Percentiles rank a stretch among this genome's conserved stretches.
phyloP scores from a whole-genome alignment of 768 basidiomycete genomes.

The Panaeolus papilionaceus region DNA sequence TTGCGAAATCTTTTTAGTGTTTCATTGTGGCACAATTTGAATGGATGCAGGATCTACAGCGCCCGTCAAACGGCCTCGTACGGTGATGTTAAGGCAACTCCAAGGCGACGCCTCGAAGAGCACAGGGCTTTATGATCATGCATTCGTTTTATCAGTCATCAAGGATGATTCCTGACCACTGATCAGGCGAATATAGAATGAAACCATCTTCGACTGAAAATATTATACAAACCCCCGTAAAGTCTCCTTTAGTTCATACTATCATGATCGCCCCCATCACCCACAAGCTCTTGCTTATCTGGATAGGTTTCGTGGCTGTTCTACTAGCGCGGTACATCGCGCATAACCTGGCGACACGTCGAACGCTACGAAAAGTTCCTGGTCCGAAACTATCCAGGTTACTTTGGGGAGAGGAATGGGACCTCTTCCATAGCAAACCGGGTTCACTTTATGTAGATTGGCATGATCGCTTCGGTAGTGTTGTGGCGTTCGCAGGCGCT shows the following conservation, averaged over 20 bases:
- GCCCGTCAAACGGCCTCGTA: not conserved
- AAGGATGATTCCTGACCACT: not conserved
- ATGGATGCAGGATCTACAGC: not conserved
- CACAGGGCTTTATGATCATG: not conserved
- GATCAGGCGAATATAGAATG: constrained; percentile 4
- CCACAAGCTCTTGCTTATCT: constrained; percentile 34
- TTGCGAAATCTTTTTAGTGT: not conserved
- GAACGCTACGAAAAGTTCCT: constrained; percentile 51
- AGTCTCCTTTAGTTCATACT: constrained; percentile 2
- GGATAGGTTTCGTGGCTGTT: constrained; percentile 35
- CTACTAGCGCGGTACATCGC: constrained; percentile 39
- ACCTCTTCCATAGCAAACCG: constrained; percentile 57
- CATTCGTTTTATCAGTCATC: not conserved
- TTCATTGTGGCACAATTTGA: not conserved
- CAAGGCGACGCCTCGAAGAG: not conserved
- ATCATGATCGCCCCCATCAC: constrained; percentile 33
- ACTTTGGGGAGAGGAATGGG: constrained; percentile 69
- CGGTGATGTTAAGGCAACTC: not conserved
- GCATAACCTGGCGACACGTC: constrained; percentile 39
- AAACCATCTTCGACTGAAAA: not conserved
- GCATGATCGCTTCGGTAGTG: constrained; percentile 58
- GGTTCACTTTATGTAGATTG: constrained; percentile 58
- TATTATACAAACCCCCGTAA: not conserved
- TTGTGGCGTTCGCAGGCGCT: constrained; percentile 61
- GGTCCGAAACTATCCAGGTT: constrained; percentile 56